Evolutionary conservation across 2,329 filamentous ascomycete genomes (phyloP), one percentile per base, ranked within the genome.

Genomic region (Trichophaea hybrida): DNA sequence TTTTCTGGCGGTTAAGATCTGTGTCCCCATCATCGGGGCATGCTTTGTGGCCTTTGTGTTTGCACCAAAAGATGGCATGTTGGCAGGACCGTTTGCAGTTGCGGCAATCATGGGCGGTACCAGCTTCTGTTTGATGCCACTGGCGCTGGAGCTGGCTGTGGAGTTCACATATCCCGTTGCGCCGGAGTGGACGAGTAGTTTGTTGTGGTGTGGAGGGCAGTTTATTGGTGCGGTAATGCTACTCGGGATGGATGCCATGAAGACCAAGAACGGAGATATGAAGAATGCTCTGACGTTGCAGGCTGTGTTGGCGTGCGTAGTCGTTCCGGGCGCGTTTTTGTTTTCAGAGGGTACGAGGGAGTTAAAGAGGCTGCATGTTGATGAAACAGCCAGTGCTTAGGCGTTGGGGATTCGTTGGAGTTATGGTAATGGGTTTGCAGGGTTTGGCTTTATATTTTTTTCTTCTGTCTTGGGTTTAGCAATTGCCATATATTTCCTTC

Each of bases 121-220:
- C 0, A 83, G 79, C 7, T 97, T 97, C 73, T 79, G 79, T 17
- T 74, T 97, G 2, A 78, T 97, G 0, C 93, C 93, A 2, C 80
- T 95, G 40, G 86, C 83, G 5, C 78, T 97, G 54, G 93, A 98
- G 73, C 89, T 86, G 67, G 75, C 96, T 13, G 86, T 87, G 55
- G 88, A 97, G 71, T 79, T 95, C 61, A 89, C 86, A 4, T 87
- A 93, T 69, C 93, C 93, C 0, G 81, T 94, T 32, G 84, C 82
- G 44, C 90, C 93, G 0, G 91, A 94, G 73, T 80, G 96, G 49
- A 87, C 86, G 0, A 86, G 82, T 63, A 88, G 86, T 33, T 76
- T 94, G 24, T 86, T 85, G 68, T 97, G 93, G 93, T 80, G 81
- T 1, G 85, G 85, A 5, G 91, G 93, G 0, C 91, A 97, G 74